phyloP scores from a whole-genome alignment of 768 basidiomycete genomes.

The Lentinula detonsa region DNA sequence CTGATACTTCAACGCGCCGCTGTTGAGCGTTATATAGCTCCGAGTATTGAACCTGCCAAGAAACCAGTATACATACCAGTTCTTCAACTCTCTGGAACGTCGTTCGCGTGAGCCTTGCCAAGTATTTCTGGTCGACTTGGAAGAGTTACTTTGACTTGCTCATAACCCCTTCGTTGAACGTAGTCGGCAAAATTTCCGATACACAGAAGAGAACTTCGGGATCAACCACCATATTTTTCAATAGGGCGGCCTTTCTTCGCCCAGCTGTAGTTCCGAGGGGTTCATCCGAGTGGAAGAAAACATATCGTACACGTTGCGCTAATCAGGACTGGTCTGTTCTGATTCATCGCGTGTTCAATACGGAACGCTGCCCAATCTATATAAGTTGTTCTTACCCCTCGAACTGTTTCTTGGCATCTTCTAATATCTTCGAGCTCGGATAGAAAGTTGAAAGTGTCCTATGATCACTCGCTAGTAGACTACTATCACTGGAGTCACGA shows the following conservation, averaged over 20 bases:
- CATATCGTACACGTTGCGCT: too few relatives aligned
- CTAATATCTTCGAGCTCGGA: too few relatives aligned
- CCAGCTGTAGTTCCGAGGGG: background rate
- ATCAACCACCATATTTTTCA: background rate
- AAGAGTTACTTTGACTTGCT: background rate
- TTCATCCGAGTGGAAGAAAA: background rate
- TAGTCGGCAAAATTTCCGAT: background rate
- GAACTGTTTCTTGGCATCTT: too few relatives aligned
- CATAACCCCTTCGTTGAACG: background rate
- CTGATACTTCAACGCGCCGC: background rate
- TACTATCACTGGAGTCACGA: too few relatives aligned
- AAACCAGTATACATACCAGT: background rate
- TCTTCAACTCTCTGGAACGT: too few relatives aligned
- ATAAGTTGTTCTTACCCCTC: too few relatives aligned
- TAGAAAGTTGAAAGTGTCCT: too few relatives aligned
- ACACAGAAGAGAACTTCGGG: background rate
- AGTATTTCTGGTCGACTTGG: background rate
- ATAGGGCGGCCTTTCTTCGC: background rate
- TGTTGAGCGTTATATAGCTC: background rate
- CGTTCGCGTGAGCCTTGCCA: too few relatives aligned
- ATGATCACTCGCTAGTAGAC: too few relatives aligned
- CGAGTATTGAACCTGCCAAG: background rate
- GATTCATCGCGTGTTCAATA: background rate
- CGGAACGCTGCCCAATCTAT: too few relatives aligned
- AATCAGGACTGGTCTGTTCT: too few relatives aligned